Evolutionary conservation across 2,329 filamentous ascomycete genomes (phyloP).

Genomic region (Aureobasidium sp.): DNA sequence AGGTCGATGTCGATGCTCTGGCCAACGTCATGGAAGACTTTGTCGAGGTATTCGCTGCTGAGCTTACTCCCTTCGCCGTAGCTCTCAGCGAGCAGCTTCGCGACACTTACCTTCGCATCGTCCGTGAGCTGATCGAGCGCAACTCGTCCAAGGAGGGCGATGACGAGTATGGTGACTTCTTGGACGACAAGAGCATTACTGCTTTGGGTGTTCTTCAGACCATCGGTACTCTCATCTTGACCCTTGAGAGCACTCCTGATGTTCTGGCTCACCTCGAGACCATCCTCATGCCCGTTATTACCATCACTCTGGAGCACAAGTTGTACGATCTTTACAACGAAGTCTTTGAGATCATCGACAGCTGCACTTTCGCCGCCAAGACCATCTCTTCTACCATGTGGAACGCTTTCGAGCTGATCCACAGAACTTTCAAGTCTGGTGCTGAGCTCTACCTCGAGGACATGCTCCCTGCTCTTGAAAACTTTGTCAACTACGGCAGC

Average conservation of each 20-base stretch:
- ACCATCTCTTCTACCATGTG: slow-evolving; percentile 95
- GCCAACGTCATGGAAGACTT: slow-evolving; percentile 99
- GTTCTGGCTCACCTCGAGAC: slow-evolving; percentile 91
- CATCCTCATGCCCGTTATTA: slow-evolving; percentile 94
- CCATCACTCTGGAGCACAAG: slow-evolving; percentile 94
- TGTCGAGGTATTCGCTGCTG: slow-evolving; percentile 95
- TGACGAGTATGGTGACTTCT: slow-evolving; percentile 77
- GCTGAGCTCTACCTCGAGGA: slow-evolving; percentile 97
- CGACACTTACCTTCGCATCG: slow-evolving; percentile 91
- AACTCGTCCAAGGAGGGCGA: slow-evolving; percentile 71
- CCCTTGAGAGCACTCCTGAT: slow-evolving; percentile 92
- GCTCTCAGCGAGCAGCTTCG: slow-evolving; percentile 91
- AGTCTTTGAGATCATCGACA: slow-evolving; percentile 98
- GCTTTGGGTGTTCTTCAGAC: slow-evolving; percentile 94
- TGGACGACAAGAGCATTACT: slow-evolving; percentile 98
- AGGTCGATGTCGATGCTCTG: slow-evolving; percentile 93
- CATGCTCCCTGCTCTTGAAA: slow-evolving; percentile 96
- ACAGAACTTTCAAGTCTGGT: slow-evolving; percentile 93
- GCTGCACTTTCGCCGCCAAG: slow-evolving; percentile 97
- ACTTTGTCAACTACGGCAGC: slow-evolving; percentile 91
- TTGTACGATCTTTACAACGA: slow-evolving; percentile 97
- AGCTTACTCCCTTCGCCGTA: slow-evolving; percentile 93
- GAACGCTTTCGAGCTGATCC: slow-evolving; percentile 95
- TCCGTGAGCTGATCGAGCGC: slow-evolving; percentile 83
- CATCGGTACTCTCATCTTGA: slow-evolving; percentile 93